Evolutionary conservation across 2,329 filamentous ascomycete species (phyloP).

Genomic region (Dryadomyces sulphureus): DNA sequence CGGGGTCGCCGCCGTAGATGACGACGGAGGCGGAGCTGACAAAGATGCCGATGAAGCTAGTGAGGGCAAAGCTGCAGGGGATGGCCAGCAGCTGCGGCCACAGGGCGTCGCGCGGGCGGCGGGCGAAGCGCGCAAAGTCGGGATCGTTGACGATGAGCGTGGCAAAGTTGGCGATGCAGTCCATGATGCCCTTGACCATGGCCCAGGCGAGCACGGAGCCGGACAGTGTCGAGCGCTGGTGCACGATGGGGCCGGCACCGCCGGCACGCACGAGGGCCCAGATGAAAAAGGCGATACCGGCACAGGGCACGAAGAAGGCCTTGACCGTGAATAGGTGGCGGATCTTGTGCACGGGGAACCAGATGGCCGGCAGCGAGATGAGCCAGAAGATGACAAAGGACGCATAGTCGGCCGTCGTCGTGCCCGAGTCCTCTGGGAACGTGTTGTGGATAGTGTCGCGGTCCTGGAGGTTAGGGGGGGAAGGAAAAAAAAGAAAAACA

Average conservation of each 20-base stretch:
- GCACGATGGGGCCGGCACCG: slow-evolving; percentile 70
- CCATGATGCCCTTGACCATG: slow-evolving; percentile 77
- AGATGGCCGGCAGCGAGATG: slow-evolving; percentile 14
- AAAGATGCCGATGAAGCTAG: slow-evolving; percentile 71
- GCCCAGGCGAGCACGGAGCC: slow-evolving; percentile 51
- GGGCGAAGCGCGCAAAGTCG: slow-evolving; percentile 74
- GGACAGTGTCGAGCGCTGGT: slow-evolving; percentile 28
- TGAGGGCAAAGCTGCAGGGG: slow-evolving; percentile 57
- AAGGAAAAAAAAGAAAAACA: slow-evolving; percentile 5
- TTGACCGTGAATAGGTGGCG: slow-evolving; percentile 50
- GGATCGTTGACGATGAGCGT: slow-evolving; percentile 73
- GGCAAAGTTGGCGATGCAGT: slow-evolving; percentile 78
- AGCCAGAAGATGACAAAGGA: slow-evolving; percentile 16
- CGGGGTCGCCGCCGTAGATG: slow-evolving; percentile 44
- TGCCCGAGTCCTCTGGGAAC: slow-evolving; percentile 22
- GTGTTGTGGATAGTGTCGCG: slow-evolving; percentile 20
- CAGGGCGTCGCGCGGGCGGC: slow-evolving; percentile 58
- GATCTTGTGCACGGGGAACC: slow-evolving; percentile 16
- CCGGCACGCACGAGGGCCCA: slow-evolving; percentile 75
- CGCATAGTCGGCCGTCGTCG: slow-evolving; percentile 13
- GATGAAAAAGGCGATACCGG: slow-evolving; percentile 74
- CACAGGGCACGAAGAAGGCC: slow-evolving; percentile 66
- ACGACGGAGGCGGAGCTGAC: slow-evolving; percentile 59
- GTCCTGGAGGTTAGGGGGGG: slow-evolving; percentile 1
- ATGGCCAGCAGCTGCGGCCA: slow-evolving; percentile 70